A percentile compares a stretch with the other conserved stretches of the same genome.
Evolutionary conservation across 2,329 filamentous ascomycete species (phyloP).

Genomic region (Phaeosphaeria sp.): DNA sequence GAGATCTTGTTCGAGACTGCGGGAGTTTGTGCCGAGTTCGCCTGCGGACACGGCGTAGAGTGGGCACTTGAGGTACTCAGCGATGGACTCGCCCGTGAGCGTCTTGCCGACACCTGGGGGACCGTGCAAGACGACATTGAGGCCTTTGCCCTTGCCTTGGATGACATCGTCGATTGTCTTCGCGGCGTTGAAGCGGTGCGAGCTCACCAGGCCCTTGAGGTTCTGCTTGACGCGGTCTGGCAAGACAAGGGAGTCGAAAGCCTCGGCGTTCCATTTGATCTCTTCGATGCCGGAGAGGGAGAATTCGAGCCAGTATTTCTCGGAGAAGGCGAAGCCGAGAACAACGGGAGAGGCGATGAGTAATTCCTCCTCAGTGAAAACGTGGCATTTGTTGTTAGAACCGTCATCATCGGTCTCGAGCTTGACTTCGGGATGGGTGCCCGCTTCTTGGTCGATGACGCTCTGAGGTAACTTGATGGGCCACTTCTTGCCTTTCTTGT

Average conservation of each 20-base stretch:
- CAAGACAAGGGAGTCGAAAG: slow-evolving; percentile 83
- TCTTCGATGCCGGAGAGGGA: slow-evolving; percentile 79
- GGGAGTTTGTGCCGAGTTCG: slow-evolving; percentile 77
- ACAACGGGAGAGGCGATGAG: slow-evolving; percentile 84
- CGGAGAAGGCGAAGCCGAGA: slow-evolving; percentile 83
- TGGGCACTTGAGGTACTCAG: slow-evolving; percentile 80
- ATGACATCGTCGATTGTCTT: slow-evolving; percentile 79
- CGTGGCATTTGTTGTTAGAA: slow-evolving; percentile 44
- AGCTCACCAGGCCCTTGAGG: slow-evolving; percentile 82
- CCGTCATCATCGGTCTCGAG: slow-evolving; percentile 55
- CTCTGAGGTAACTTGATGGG: slow-evolving; percentile 60
- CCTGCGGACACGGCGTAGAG: slow-evolving; percentile 84
- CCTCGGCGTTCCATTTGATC: slow-evolving; percentile 83
- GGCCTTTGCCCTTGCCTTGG: slow-evolving; percentile 81
- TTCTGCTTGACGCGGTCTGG: slow-evolving; percentile 66
- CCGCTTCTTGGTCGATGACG: slow-evolving; percentile 45
- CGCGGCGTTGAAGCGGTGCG: slow-evolving; percentile 81
- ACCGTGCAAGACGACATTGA: slow-evolving; percentile 78
- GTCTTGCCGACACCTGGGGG: slow-evolving; percentile 90
- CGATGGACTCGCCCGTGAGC: slow-evolving; percentile 84
- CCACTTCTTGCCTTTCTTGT: slow-evolving; percentile 57
- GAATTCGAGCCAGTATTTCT: slow-evolving; percentile 92
- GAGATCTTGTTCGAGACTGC: slow-evolving; percentile 75
- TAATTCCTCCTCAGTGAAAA: slow-evolving; percentile 83
- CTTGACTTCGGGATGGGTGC: slow-evolving; percentile 53